Evolutionary conservation across 495 filamentous ascomycete species (phyloP).

Genomic region (Aspergillus nidulans): DNA sequence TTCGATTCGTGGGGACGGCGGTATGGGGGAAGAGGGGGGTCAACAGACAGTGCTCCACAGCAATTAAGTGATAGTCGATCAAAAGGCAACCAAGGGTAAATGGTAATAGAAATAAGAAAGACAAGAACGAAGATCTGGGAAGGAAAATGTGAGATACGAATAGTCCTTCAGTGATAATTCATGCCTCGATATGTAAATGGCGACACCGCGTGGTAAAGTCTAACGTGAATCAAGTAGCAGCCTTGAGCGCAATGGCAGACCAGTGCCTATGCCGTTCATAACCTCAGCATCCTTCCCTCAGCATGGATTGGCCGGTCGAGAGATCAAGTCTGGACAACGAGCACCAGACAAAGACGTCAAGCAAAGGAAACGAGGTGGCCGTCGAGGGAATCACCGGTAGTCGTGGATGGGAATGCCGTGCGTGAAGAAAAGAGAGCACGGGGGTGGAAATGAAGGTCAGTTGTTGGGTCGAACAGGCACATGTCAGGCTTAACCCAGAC

Average conservation of each 20-base stretch:
- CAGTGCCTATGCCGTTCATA: conserved; percentile 46
- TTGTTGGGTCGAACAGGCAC: conserved; percentile 25
- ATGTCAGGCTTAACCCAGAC: conserved; percentile 25
- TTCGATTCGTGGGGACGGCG: conserved; percentile 34
- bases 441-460: conserved; percentile 14
- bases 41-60: conserved; percentile 21
- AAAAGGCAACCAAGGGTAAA: conserved; percentile 14
- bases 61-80: conserved; percentile 17
- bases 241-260: conserved; percentile 45
- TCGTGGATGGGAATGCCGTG: conserved; percentile 4
- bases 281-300: conserved; percentile 41
- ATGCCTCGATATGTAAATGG: conserved; percentile 25
- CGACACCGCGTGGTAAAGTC: conserved; percentile 18
- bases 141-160: conserved; percentile 18
- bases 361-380: conserved; percentile 1
- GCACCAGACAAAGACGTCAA: conserved; percentile 8
- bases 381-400: neutral
- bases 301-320: conserved; percentile 11
- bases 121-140: conserved; percentile 17
- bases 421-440: conserved; percentile 20
- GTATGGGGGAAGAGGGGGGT: conserved; percentile 15
- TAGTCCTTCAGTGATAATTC: conserved; percentile 24
- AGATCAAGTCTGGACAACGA: conserved; percentile 12
- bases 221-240: conserved; percentile 35
- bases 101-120: conserved; percentile 13